Evolutionary conservation across 805 yeast genomes (phyloP).

Genomic region (Nakazawaea populi): DNA sequence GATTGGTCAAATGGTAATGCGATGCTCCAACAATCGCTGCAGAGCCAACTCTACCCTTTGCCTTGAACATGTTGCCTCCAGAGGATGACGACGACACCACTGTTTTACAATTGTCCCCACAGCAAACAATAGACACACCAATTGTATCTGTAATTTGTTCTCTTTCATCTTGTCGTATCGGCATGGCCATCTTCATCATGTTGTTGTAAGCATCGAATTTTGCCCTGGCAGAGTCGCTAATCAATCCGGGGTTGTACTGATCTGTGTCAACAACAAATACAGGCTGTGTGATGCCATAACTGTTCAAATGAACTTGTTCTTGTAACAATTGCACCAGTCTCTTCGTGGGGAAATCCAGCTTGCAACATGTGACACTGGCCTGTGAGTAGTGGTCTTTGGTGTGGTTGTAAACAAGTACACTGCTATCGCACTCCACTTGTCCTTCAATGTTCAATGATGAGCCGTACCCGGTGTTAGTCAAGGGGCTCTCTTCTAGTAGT

Average conservation of each 20-base stretch:
- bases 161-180: neutral
- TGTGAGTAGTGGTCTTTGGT: neutral
- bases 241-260: neutral
- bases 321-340: slow-evolving; percentile 22
- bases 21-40: slow-evolving; percentile 47
- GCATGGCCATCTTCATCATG: neutral
- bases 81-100: slow-evolving; percentile 35
- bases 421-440: slow-evolving; percentile 38
- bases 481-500: slow-evolving; percentile 26
- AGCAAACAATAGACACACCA: slow-evolving; percentile 28
- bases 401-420: slow-evolving; percentile 20
- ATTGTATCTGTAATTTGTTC: slow-evolving; percentile 35
- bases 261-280: slow-evolving; percentile 19
- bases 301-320: slow-evolving; percentile 16
- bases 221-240: neutral
- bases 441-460: slow-evolving; percentile 36
- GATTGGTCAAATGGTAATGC: slow-evolving; percentile 20
- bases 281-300: slow-evolving; percentile 31
- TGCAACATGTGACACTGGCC: slow-evolving; percentile 18
- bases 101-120: slow-evolving; percentile 6
- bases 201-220: neutral
- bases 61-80: slow-evolving; percentile 48
- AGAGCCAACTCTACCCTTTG: slow-evolving; percentile 47
- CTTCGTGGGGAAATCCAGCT: slow-evolving; percentile 24
- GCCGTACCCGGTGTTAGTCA: slow-evolving; percentile 48